Percentiles rank a stretch among this genome's conserved stretches.
phyloP scores from a whole-genome alignment of 345 rosid genomes.

The Citrus hindsii region DNA sequence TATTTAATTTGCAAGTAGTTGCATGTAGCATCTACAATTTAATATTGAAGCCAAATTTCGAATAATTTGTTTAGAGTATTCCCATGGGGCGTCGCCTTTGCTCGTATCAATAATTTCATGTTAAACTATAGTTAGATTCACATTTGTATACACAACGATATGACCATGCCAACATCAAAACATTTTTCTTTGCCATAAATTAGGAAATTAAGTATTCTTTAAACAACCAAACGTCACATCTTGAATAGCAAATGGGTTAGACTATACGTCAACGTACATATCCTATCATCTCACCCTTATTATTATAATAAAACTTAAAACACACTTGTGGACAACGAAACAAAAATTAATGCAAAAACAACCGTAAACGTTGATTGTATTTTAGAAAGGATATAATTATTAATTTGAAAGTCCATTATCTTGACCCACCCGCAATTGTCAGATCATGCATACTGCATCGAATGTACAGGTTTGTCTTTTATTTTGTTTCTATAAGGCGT shows the following conservation, averaged over 20 bases:
- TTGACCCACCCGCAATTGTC: constrained; percentile 2
- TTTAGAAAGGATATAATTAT: background rate
- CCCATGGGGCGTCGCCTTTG: no score
- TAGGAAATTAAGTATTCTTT: no score
- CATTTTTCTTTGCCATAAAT: no score
- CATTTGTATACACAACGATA: no score
- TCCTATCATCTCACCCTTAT: no score
- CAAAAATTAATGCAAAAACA: background rate
- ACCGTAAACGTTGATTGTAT: background rate
- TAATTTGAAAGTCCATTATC: background rate
- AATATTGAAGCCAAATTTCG: no score
- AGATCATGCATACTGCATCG: background rate
- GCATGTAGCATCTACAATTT: no score
- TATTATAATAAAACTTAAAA: background rate
- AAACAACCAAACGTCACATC: background rate
- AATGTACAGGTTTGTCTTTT: background rate
- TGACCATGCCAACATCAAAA: no score
- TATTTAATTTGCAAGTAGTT: no score
- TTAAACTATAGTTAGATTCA: no score
- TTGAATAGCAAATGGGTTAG: background rate
- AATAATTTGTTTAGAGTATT: no score
- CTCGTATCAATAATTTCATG: no score
- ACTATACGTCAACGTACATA: background rate
- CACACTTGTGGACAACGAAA: background rate
- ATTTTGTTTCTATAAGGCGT: constrained; percentile 1